Base-by-base conservation (phyloP, 179 eudicot species). In the Actinidia arguta region DNA sequence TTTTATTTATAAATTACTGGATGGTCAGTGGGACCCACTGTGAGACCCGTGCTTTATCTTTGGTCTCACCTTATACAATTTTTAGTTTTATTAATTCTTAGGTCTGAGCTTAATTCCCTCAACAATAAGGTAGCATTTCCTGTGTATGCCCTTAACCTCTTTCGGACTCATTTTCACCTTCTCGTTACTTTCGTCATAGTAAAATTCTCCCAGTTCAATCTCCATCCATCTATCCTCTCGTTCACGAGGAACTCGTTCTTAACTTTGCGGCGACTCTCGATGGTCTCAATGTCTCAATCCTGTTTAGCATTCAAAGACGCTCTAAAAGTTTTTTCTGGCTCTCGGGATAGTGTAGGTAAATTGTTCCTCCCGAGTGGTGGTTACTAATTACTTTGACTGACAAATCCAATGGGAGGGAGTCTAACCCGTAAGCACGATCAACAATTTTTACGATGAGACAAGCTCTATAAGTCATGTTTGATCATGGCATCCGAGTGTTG, bases 101-200 rank as follows among this genome's bases (percentile, higher is more conserved):
- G 95, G 97, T 81, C 95, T 92, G 5, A 92, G 54, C 81, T 93
- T 91, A 85, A 92, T 83, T 11, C 94, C 95, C 70, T 90, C 94
- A 54, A 92, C 86, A 76, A 91, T 27, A 55, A 93, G 86, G 0
- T 95, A 95, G 9, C 90, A 94, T 81, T 91, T 93, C 80, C 92
- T 88, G 5, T 92, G 95, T 48, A 75, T 87, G 39, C 97, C 94
- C 36, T 85, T 87, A 5, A 86, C 82, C 80, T 93, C 97, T 90
- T 47, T 90, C 55, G 92, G 78, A 72, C 89, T 84, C 94, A 93
- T 88, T 79, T 80, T 87, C 75, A 91, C 93, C 80, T 82, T 73
- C 0, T 75, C 78, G 17, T 67, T 47, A 79, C 67, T 74, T 36
- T 79, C 87, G 55, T 75, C 87, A 36, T 78, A 71, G 75, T 78